These are phyloP conservation scores for Aspergillus bombycis DNA, from an alignment of 2,329 filamentous ascomycete species.

Conservation along the genomic window DNA sequence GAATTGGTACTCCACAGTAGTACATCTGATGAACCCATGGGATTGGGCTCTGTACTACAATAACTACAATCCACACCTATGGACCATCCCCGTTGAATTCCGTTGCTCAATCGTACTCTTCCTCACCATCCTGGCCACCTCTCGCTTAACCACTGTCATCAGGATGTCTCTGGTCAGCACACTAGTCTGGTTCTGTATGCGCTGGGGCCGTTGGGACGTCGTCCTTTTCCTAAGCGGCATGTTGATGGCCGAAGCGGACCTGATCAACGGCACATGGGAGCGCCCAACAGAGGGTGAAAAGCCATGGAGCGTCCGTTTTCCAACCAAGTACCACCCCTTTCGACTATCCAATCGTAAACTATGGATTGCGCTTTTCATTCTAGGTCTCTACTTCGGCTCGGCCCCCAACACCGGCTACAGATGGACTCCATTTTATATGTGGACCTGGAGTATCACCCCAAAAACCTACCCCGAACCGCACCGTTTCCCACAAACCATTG, in stretches of 20 bases:
- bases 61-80: slow-evolving; percentile 51
- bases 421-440: slow-evolving; percentile 47
- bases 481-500: slow-evolving; percentile 49
- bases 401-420: slow-evolving; percentile 44
- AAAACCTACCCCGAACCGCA: slow-evolving; percentile 46
- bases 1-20: slow-evolving; percentile 40
- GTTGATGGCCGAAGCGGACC: slow-evolving; percentile 47
- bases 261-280: slow-evolving; percentile 44
- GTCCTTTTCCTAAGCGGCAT: slow-evolving; percentile 48
- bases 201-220: slow-evolving; percentile 49
- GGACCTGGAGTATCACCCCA: slow-evolving; percentile 43
- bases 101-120: slow-evolving; percentile 50
- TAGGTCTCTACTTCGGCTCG: slow-evolving; percentile 48
- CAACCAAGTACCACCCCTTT: slow-evolving; percentile 15
- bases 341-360: slow-evolving; percentile 33
- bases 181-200: slow-evolving; percentile 44
- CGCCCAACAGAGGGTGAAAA: slow-evolving; percentile 21
- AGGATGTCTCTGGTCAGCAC: slow-evolving; percentile 38
- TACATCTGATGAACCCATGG: slow-evolving; percentile 41
- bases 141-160: slow-evolving; percentile 36
- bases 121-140: slow-evolving; percentile 44
- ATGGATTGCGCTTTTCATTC: slow-evolving; percentile 42
- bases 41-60: slow-evolving; percentile 46
- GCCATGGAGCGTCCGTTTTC: slow-evolving; percentile 20
- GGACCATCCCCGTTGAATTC: slow-evolving; percentile 52